Conservation (phyloP, 208 protist species). For the Crithidia bombi region DNA sequence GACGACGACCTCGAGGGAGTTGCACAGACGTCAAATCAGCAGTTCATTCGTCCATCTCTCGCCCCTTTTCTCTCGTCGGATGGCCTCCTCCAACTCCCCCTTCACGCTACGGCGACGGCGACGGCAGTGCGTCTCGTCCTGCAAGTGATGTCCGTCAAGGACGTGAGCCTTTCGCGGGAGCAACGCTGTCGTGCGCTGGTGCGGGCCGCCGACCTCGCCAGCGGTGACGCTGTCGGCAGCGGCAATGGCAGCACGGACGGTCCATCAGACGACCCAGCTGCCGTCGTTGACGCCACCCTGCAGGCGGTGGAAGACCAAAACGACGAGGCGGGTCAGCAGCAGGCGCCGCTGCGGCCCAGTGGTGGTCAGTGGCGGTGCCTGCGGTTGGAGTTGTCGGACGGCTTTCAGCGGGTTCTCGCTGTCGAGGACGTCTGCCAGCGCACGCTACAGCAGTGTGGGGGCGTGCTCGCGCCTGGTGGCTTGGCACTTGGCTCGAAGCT, state of each 20-base stretch:
- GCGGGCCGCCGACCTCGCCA: conserved; percentile 13
- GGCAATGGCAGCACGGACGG: background rate
- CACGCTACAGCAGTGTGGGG: conserved; percentile 22
- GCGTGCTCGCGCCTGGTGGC: conserved; percentile 40
- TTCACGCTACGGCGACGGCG: background rate
- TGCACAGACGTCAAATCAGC: conserved; percentile 23
- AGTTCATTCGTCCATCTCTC: conserved; percentile 27
- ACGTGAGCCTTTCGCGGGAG: conserved; percentile 58
- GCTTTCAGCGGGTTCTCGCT: conserved; percentile 70
- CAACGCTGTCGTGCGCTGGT: conserved; percentile 53
- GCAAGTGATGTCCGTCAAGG: conserved; percentile 65
- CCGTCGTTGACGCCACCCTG: conserved; percentile 38
- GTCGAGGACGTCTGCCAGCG: conserved; percentile 43
- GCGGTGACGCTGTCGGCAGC: background rate
- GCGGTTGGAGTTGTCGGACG: conserved; percentile 59
- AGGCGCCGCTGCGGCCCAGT: conserved; percentile 37
- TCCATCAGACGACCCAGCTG: conserved; percentile 18
- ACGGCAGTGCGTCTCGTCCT: conserved; percentile 36
- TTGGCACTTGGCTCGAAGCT: conserved; percentile 68
- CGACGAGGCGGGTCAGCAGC: conserved; percentile 33
- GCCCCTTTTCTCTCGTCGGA: conserved; percentile 16
- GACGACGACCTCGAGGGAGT: conserved; percentile 61
- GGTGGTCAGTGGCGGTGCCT: conserved; percentile 53
- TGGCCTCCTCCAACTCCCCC: conserved; percentile 14
- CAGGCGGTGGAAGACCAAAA: conserved; percentile 44